phyloP scores from a whole-genome alignment of 306 rosid genomes.

The Datisca glomerata region DNA sequence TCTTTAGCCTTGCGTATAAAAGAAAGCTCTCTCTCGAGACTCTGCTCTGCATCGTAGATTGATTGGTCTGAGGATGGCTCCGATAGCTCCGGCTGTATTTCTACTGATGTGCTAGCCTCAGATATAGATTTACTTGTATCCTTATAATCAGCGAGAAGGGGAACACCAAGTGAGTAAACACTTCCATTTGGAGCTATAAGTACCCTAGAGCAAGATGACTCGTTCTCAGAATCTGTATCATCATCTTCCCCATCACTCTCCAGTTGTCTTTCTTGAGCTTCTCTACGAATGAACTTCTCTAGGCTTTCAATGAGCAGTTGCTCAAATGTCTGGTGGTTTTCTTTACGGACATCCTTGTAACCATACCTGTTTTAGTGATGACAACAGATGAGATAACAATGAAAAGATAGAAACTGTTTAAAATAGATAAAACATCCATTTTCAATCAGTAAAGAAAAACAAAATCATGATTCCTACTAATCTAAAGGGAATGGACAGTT shows the following conservation, averaged over 20 bases:
- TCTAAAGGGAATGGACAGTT: no score
- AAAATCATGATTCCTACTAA: no score
- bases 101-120: constrained; percentile 60
- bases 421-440: no score
- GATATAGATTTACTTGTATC: constrained; percentile 24
- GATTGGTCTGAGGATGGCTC: constrained; percentile 29
- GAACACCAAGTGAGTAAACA: constrained; percentile 76
- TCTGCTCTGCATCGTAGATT: constrained; percentile 54
- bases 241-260: constrained; percentile 87
- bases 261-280: constrained; percentile 77
- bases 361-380: constrained; percentile 50
- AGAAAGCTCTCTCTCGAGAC: constrained; percentile 83
- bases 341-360: constrained; percentile 90
- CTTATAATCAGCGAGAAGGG: constrained; percentile 54
- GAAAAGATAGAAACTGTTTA: no score
- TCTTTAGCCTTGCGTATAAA: constrained; percentile 87
- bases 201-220: constrained; percentile 41
- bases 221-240: constrained; percentile 49
- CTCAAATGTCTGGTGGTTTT: constrained; percentile 89
- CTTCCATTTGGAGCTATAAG: constrained; percentile 88
- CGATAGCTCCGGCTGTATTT: constrained; percentile 20
- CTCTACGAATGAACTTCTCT: constrained; percentile 89
- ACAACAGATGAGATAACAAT: no score
- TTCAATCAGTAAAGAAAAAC: no score
- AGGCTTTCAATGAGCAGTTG: constrained; percentile 94